These are phyloP conservation scores for Crithidia sp. DNA, from an alignment of 208 protist genomes.

Conservation along the genomic window DNA sequence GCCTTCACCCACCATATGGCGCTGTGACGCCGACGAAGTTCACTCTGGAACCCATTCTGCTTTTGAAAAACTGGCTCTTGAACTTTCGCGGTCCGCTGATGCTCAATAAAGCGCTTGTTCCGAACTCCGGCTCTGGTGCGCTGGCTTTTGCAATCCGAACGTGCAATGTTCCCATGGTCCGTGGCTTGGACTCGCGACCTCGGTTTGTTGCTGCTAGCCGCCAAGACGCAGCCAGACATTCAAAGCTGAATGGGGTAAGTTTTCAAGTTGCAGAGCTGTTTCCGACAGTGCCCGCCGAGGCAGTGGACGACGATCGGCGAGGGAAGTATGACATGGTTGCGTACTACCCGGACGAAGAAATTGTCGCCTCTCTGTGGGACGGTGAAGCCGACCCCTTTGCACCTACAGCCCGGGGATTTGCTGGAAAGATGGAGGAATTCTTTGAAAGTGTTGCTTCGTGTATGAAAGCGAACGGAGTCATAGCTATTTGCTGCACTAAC, in stretches of 20 bases:
- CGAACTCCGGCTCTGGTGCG: conserved; percentile 60
- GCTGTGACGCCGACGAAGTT: conserved; percentile 53
- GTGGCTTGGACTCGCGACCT: conserved; percentile 73
- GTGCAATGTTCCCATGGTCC: conserved; percentile 81
- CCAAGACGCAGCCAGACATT: conserved; percentile 49
- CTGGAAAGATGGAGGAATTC: conserved; percentile 79
- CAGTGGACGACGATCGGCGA: not conserved
- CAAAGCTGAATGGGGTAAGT: conserved; percentile 57
- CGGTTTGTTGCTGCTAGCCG: conserved; percentile 55
- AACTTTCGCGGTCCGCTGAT: conserved; percentile 73
- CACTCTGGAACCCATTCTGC: conserved; percentile 71
- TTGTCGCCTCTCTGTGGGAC: conserved; percentile 45
- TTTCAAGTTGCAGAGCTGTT: conserved; percentile 85
- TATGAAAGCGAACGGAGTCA: conserved; percentile 75
- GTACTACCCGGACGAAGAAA: conserved; percentile 81
- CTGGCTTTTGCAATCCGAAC: conserved; percentile 55
- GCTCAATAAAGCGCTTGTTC: conserved; percentile 71
- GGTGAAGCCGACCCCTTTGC: conserved; percentile 52
- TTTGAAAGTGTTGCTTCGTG: conserved; percentile 73
- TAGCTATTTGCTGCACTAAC: conserved; percentile 87
- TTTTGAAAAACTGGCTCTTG: conserved; percentile 72
- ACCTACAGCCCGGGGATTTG: conserved; percentile 56
- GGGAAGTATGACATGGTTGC: conserved; percentile 75
- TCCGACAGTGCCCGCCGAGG: conserved; percentile 13
- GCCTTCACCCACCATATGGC: conserved; percentile 79